Evolutionary conservation across 2,329 filamentous ascomycete genomes (phyloP).

Genomic region (Massarina eburnea): DNA sequence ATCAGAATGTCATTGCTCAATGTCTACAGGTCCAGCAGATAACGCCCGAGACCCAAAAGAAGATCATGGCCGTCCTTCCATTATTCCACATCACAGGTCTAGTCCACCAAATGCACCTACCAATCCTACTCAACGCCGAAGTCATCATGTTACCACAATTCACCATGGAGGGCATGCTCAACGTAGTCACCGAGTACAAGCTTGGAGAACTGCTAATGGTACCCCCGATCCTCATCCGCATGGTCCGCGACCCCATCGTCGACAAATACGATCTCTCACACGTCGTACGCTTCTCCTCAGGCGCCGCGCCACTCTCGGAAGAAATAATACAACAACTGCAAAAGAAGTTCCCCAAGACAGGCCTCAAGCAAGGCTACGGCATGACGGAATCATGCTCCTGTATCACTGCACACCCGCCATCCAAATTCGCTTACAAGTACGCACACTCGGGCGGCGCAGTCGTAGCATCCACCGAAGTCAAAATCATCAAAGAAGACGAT

Average conservation of each 20-base stretch:
- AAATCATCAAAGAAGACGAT: constrained; percentile 60
- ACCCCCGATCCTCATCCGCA: constrained; percentile 61
- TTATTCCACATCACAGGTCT: constrained; percentile 41
- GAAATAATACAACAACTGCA: constrained; percentile 60
- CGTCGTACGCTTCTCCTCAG: constrained; percentile 59
- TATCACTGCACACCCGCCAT: constrained; percentile 62
- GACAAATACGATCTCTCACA: constrained; percentile 59
- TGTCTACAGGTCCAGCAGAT: constrained; percentile 57
- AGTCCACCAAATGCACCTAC: constrained; percentile 59
- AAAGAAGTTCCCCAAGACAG: constrained; percentile 59
- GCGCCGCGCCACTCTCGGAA: constrained; percentile 61
- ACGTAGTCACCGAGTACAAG: constrained; percentile 48
- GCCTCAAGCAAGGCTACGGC: constrained; percentile 67
- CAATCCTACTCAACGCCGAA: constrained; percentile 64
- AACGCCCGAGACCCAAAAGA: constrained; percentile 45
- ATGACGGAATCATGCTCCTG: constrained; percentile 69
- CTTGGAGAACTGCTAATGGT: constrained; percentile 56
- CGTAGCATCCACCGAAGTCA: constrained; percentile 61
- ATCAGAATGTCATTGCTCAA: constrained; percentile 53
- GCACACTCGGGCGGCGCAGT: constrained; percentile 59
- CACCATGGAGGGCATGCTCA: constrained; percentile 56
- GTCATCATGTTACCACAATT: constrained; percentile 67
- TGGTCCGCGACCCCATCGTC: constrained; percentile 60
- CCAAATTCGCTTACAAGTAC: constrained; percentile 59
- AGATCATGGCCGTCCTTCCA: constrained; percentile 37